Conservation (phyloP, 1,284 basidiomycete genomes). For the Moesziomyces antarcticus region DNA sequence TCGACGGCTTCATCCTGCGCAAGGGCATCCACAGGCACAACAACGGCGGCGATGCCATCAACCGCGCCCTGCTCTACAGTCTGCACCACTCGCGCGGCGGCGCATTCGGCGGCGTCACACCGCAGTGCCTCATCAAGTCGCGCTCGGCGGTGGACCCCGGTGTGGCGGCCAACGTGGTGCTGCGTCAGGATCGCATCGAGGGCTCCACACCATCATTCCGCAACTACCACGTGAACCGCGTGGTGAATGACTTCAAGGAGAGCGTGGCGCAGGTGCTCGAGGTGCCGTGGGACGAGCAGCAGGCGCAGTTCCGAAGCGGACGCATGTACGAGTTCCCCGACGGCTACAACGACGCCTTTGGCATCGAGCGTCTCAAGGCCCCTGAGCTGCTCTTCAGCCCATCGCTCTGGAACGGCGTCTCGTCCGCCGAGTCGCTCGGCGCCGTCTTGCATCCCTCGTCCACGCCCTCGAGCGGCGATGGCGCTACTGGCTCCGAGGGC, state of each 20-base stretch:
- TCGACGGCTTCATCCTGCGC: slow-evolving; percentile 95
- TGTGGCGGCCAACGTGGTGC: slow-evolving; percentile 72
- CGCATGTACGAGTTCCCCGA: slow-evolving; percentile 90
- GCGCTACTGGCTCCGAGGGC: background rate
- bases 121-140: slow-evolving; percentile 85
- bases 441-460: slow-evolving; percentile 21
- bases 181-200: slow-evolving; percentile 60
- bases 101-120: slow-evolving; percentile 46
- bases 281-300: slow-evolving; percentile 87
- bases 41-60: slow-evolving; percentile 57
- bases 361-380: slow-evolving; percentile 81
- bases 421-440: slow-evolving; percentile 28
- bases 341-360: slow-evolving; percentile 88
- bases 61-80: slow-evolving; percentile 48
- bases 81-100: slow-evolving; percentile 45
- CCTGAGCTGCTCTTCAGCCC: slow-evolving; percentile 92
- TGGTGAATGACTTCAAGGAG: slow-evolving; percentile 95
- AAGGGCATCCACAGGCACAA: slow-evolving; percentile 76
- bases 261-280: slow-evolving; percentile 85
- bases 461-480: slow-evolving; percentile 8
- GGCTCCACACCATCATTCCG: slow-evolving; percentile 79
- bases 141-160: slow-evolving; percentile 76
- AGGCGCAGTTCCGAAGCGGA: slow-evolving; percentile 51
- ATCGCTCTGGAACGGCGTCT: slow-evolving; percentile 72
- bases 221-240: slow-evolving; percentile 81